These are phyloP conservation scores for Telopea speciosissima DNA, from an alignment of 177 flowering plant species.

Conservation along the genomic window DNA sequence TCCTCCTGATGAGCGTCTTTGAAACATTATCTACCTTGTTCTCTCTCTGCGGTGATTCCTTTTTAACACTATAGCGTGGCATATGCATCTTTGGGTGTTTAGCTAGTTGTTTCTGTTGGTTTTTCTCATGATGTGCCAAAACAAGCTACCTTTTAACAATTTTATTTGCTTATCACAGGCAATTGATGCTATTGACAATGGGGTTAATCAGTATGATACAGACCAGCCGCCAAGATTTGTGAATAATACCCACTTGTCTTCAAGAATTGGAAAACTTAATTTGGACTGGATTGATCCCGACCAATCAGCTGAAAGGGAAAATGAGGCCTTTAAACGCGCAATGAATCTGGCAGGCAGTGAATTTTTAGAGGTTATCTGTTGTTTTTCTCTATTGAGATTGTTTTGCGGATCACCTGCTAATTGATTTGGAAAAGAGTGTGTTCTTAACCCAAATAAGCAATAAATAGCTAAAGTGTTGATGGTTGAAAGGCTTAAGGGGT, in stretches of 20 bases:
- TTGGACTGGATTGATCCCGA: conserved; percentile 85
- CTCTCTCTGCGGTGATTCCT: not conserved
- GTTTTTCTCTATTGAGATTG: not conserved
- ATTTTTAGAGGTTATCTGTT: conserved; percentile 57
- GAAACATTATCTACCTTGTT: too few species aligned
- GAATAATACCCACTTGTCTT: conserved; percentile 70
- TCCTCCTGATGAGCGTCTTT: too few species aligned
- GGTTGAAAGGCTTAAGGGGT: not conserved
- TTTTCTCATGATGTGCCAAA: not conserved
- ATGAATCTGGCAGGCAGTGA: conserved; percentile 81
- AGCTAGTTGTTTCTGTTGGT: not conserved
- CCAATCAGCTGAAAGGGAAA: conserved; percentile 74
- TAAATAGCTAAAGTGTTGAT: not conserved
- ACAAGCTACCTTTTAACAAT: not conserved
- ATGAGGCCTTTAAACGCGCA: conserved; percentile 77
- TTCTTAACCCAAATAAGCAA: not conserved
- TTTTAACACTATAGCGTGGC: not conserved
- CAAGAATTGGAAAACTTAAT: conserved; percentile 77
- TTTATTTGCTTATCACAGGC: conserved; percentile 42
- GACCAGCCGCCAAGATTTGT: conserved; percentile 77
- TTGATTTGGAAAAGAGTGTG: not conserved
- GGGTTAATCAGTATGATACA: conserved; percentile 68
- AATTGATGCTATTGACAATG: conserved; percentile 90
- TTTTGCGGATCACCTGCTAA: not conserved
- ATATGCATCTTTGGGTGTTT: not conserved